Percentiles rank a stretch among this genome's conserved stretches.
phyloP scores from a whole-genome alignment of 1,284 basidiomycete species.

The Volvariella surrecta region DNA sequence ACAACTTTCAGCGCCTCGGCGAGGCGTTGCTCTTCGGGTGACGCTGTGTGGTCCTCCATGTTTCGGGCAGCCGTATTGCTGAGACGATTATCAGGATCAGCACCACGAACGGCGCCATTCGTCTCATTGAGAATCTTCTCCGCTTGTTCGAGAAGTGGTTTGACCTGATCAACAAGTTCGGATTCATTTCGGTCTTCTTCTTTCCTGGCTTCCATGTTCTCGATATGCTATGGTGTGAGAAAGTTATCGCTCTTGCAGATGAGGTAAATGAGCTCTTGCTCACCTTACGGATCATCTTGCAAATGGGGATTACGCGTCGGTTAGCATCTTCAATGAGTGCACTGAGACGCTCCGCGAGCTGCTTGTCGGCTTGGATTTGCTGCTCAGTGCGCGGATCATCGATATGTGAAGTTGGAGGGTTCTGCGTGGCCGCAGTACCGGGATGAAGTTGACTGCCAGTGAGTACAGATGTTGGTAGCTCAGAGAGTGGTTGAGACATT shows the following conservation, averaged over 20 bases:
- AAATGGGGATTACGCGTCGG: constrained; percentile 19
- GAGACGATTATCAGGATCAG: constrained; percentile 26
- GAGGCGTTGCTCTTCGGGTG: constrained; percentile 29
- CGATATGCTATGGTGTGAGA: constrained; percentile 19
- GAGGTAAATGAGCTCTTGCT: background rate
- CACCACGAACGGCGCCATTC: constrained; percentile 23
- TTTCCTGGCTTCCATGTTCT: constrained; percentile 22
- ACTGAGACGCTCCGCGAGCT: constrained; percentile 24
- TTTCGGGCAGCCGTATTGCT: constrained; percentile 26
- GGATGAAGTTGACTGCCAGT: too few relatives aligned
- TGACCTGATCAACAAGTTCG: constrained; percentile 25
- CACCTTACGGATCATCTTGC: constrained; percentile 27
- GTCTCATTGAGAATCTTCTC: constrained; percentile 28
- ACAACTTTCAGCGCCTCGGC: constrained; percentile 30
- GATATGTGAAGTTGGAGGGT: too few relatives aligned
- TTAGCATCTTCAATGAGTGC: constrained; percentile 24
- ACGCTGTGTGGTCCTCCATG: constrained; percentile 24
- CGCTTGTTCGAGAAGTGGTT: constrained; percentile 26
- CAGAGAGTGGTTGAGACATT: too few relatives aligned
- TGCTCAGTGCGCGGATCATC: too few relatives aligned
- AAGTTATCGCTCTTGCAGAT: background rate
- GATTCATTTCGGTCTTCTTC: constrained; percentile 27
- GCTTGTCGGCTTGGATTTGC: too few relatives aligned
- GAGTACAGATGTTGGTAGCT: too few relatives aligned
- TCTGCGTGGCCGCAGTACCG: too few relatives aligned